phyloP scores from a whole-genome alignment of 164 flowering plant genomes.

The Saururus chinensis region DNA sequence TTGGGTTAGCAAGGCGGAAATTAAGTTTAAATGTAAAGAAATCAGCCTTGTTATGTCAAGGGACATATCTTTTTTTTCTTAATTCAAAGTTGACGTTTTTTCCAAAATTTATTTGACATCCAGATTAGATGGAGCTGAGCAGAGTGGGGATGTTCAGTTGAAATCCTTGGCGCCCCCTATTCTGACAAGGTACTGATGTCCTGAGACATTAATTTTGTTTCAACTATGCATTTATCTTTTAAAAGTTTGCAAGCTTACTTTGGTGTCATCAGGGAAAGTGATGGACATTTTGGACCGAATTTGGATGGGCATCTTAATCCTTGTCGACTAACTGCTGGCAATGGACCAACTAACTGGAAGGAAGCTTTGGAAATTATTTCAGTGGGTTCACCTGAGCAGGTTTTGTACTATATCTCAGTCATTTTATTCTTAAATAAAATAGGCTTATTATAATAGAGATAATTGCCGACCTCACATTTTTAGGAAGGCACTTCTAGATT shows the following conservation, averaged over 20 bases:
- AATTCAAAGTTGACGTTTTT: too few relatives aligned
- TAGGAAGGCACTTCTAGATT: too few relatives aligned
- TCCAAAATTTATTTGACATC: neutral
- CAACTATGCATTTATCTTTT: neutral
- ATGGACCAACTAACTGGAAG: slow-evolving; percentile 89
- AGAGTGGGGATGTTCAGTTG: slow-evolving; percentile 67
- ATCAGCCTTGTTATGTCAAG: too few relatives aligned
- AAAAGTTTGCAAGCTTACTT: slow-evolving; percentile 2
- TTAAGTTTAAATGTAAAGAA: too few relatives aligned
- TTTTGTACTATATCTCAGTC: slow-evolving; percentile 4
- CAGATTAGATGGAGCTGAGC: slow-evolving; percentile 87
- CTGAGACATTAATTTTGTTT: neutral
- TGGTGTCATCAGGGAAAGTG: slow-evolving; percentile 37
- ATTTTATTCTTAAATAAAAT: neutral
- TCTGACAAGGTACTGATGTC: slow-evolving; percentile 35
- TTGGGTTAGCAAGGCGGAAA: too few relatives aligned
- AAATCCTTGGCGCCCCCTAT: slow-evolving; percentile 48
- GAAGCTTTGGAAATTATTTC: slow-evolving; percentile 90
- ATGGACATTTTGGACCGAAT: slow-evolving; percentile 41
- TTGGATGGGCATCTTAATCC: slow-evolving; percentile 46
- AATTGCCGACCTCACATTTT: neutral
- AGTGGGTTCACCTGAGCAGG: slow-evolving; percentile 90
- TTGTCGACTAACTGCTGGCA: slow-evolving; percentile 29
- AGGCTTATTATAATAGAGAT: too few relatives aligned
- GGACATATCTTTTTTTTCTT: too few relatives aligned